These are phyloP conservation scores for Sporothrix variecibatus DNA, from an alignment of 2,329 filamentous ascomycete species.

Conservation along the genomic window DNA sequence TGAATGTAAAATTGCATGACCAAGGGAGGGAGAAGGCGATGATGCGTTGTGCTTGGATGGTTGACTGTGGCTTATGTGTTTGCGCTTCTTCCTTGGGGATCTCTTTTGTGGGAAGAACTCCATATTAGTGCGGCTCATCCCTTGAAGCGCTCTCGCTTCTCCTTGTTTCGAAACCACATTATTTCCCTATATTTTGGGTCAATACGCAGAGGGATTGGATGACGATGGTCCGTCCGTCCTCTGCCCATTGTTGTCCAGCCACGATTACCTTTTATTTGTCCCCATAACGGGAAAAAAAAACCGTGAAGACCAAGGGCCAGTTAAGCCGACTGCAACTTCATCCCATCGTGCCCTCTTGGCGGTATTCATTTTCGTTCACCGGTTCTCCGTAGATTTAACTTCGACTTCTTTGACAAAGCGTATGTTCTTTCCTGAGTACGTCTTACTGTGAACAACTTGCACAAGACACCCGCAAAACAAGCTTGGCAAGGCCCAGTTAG, in stretches of 20 bases:
- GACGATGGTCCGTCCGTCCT: background rate
- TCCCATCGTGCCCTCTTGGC: background rate
- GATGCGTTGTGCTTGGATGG: background rate
- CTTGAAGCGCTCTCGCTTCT: background rate
- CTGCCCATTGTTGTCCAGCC: background rate
- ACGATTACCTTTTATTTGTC: background rate
- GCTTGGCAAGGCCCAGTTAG: background rate
- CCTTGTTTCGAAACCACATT: slow-evolving; percentile 17
- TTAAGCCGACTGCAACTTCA: background rate
- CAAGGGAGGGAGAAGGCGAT: background rate
- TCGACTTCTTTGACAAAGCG: background rate
- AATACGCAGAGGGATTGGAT: background rate
- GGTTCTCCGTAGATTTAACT: background rate
- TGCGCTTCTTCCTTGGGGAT: background rate
- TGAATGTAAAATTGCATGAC: background rate
- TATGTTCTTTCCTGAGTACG: background rate
- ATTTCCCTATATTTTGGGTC: slow-evolving; percentile 2
- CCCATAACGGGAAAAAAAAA: background rate
- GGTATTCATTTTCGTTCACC: background rate
- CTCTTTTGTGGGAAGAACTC: background rate
- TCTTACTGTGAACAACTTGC: background rate
- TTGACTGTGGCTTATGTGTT: background rate
- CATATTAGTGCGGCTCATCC: background rate
- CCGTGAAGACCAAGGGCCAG: background rate
- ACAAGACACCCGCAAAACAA: background rate